A percentile compares a stretch with the other conserved stretches of the same genome.
phyloP scores from a whole-genome alignment of 805 yeast species.

The Metschnikowia continentalis region DNA sequence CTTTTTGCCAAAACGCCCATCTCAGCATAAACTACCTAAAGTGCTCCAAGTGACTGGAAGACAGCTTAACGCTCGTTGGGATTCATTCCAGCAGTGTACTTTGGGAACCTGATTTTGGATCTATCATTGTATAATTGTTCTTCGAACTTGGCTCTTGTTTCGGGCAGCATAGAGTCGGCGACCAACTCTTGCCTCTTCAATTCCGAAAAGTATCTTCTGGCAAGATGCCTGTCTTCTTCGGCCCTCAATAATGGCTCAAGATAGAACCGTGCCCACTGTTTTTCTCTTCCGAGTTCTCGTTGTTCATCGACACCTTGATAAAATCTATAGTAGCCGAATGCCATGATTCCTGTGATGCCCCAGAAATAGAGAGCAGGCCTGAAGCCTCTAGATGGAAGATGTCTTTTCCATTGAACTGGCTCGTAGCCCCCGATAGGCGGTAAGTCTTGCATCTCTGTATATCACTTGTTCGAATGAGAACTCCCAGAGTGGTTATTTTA shows the following conservation, averaged over 20 bases:
- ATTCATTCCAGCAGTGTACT: constrained; percentile 37
- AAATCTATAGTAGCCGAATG: constrained; percentile 68
- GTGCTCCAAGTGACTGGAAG: not conserved
- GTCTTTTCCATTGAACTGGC: constrained; percentile 84
- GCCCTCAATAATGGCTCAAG: constrained; percentile 73
- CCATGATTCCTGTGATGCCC: constrained; percentile 57
- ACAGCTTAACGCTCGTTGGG: constrained; percentile 25
- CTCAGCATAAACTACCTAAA: not conserved
- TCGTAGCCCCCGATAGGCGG: constrained; percentile 88
- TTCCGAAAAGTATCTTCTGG: constrained; percentile 65
- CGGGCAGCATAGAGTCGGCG: constrained; percentile 39
- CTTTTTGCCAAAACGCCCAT: not conserved
- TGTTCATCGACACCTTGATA: constrained; percentile 69
- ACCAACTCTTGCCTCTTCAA: constrained; percentile 60
- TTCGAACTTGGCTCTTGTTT: constrained; percentile 37
- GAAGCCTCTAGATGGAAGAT: constrained; percentile 81
- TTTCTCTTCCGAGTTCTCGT: constrained; percentile 70
- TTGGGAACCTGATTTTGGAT: constrained; percentile 42
- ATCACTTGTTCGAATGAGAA: not conserved
- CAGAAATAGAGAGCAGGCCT: constrained; percentile 70
- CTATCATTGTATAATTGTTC: constrained; percentile 42
- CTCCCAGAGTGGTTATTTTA: constrained; percentile 8
- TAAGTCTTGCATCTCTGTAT: constrained; percentile 58
- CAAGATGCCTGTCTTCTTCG: constrained; percentile 74
- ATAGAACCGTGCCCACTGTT: constrained; percentile 71